These are phyloP conservation scores for Paxillus ammoniavirescens DNA, from an alignment of 768 basidiomycete genomes.

Conservation along the genomic window DNA sequence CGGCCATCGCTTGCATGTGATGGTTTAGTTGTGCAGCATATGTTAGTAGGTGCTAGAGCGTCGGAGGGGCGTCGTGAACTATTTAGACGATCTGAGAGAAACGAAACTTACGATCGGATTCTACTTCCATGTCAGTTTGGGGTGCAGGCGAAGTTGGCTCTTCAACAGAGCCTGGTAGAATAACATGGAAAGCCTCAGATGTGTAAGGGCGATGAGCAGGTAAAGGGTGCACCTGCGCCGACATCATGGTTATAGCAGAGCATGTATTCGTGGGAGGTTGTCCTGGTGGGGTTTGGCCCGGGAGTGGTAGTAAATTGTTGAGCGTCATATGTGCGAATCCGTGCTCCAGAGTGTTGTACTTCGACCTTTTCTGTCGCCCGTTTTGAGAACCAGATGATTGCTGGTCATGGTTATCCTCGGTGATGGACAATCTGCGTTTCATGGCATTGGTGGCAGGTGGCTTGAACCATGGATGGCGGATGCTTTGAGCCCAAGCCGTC, in stretches of 20 bases:
- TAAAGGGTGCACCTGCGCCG: not conserved
- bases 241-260: slow-evolving; percentile 20
- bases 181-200: slow-evolving; percentile 9
- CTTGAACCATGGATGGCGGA: slow-evolving; percentile 46
- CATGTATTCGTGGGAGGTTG: not conserved
- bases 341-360: slow-evolving; percentile 50
- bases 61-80: not conserved
- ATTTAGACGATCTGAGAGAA: slow-evolving; percentile 3
- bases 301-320: slow-evolving; percentile 1
- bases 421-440: slow-evolving; percentile 38
- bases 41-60: not conserved
- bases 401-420: slow-evolving; percentile 19
- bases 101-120: slow-evolving; percentile 55
- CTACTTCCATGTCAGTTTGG: slow-evolving; percentile 68
- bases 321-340: slow-evolving; percentile 55
- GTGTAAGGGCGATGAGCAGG: slow-evolving; percentile 4
- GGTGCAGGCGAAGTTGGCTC: slow-evolving; percentile 37
- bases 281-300: slow-evolving; percentile 2
- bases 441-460: slow-evolving; percentile 24
- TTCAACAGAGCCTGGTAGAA: slow-evolving; percentile 41
- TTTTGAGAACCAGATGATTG: slow-evolving; percentile 26
- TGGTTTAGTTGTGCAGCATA: slow-evolving; percentile 31
- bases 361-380: slow-evolving; percentile 49
- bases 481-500: slow-evolving; percentile 30
- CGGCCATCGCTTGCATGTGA: not conserved